Base-by-base conservation (phyloP, 768 basidiomycete genomes). In the Tricholoma bakamatsutake region DNA sequence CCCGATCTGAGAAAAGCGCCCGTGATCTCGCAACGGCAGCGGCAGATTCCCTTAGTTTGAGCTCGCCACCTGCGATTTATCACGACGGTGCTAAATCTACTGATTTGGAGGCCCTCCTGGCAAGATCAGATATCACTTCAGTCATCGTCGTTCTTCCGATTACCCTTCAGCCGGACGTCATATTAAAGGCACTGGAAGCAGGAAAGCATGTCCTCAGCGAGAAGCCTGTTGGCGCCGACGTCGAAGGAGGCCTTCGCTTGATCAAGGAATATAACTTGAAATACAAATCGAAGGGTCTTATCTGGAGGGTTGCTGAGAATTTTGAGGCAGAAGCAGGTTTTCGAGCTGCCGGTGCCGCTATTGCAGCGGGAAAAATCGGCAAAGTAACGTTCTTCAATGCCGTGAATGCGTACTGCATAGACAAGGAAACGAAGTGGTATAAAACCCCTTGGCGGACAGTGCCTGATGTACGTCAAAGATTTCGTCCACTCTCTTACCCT, bases 131-230 rank as follows among this genome's bases (percentile, higher is more conserved):
- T 59, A 82, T 96, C 62, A 66, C 74, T 15, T 83, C 84, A 18
- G 88, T 94, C 31, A 79, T 91, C 65, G 73, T 94, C 51, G 84
- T 81, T 5, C 75, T 95, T 10, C 92, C 92, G 0, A 93, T 95
- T 65, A 79, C 83, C 0, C 62, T 77, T 4, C 91, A 93, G 67
- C 90, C 92, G 2, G 68, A 71, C 15, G 73, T 93, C 56, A 73
- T 95, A 53, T 69, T 80, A 55, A 80, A 79, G 63, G 80, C 81
- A 0, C 72, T 87, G 21, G 79, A 74, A 0, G 87, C 89, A 2
- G 89, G 92, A 27, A 96, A 95, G 71, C 89, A 94, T 65, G 90
- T 95, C 49, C 66, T 94, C 57, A 87, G 86, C 68, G 93, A 96
- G 75, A 95, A 95, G 65, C 93, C 93, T 5, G 78, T 93, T 12